Evolutionary conservation across 805 yeast species (phyloP), one percentile per base, ranked within the genome.

Genomic region (Ogataea nakhonphanomensis): DNA sequence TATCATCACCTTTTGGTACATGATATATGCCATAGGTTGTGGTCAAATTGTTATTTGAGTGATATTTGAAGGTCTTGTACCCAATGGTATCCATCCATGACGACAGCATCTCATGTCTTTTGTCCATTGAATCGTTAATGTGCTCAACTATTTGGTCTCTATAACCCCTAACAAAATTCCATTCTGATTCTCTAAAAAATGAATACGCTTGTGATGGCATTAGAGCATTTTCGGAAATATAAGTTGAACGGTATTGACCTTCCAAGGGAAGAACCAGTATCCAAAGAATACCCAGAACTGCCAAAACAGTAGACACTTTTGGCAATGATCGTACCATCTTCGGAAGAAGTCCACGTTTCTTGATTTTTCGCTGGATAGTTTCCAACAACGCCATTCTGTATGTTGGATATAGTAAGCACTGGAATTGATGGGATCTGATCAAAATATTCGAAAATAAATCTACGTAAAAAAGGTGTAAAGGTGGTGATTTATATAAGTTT

Each of bases 161-260:
- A 57, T 81, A 88, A 0, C 96, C 99, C 43, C 98, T 70, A 24
- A 88, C 76, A 40, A 84, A 69, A 54, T 90, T 87, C 97, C 98
- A 93, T 59, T 93, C 98, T 29, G 88, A 78, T 56, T 91, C 98
- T 40, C 97, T 73, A 60, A 86, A 93, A 58, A 88, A 89, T 17
- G 95, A 81, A 51, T 82, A 81, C 2, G 93, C 98, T 60, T 93
- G 98, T 0, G 95, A 90, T 7, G 99, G 97, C 86, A 93, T 81
- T 59, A 93, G 69, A 24, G 99, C 99, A 63, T 93, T 93, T 58
- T 93, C 99, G 7, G 95, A 84, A 9, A 90, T 84, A 60, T 93
- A 93, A 2, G 96, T 88, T 47, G 71, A 64, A 40, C 97, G 70
- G 59, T 68, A 87, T 56, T 86, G 87, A 14, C 96, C 98, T 12